Base-by-base conservation (phyloP, 2,329 filamentous ascomycete species). In the Fusarium denticulatum region DNA sequence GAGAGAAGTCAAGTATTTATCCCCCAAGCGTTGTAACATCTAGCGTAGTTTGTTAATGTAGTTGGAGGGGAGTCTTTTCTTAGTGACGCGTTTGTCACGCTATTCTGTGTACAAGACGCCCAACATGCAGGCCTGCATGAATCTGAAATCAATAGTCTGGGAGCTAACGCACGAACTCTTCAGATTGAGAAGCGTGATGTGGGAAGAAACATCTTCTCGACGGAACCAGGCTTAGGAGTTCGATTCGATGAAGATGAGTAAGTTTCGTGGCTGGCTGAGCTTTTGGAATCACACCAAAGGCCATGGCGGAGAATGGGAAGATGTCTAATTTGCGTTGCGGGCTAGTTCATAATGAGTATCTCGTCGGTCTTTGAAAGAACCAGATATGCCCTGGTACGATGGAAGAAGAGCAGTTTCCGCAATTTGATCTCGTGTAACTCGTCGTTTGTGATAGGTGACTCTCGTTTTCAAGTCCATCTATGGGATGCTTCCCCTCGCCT, bases 131-230 rank as follows among this genome's bases (percentile, higher is more conserved):
- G n/a, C 20, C 15, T 58, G 36, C 47, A 65, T 65, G 30, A 58
- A 49, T 5, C 42, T 37, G 24, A 58, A 65, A 66, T 65, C 49
- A 3, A 65, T 66, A 66, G 60, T 58, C 20, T 65, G 22, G 0
- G 0, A 65, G 24, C 47, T 65, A 65, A 65, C 6, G 26, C 28
- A 13, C 3, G 5, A 7, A 58, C 3, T 16, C 11, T 28, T 36
- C 9, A 13, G 4, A 30, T 8, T 14, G 3, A 9, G 2, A 10
- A 7, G 6, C 57, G 45, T 60, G 57, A 60, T 32, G 45, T 60
- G 57, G 57, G 45, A 53, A 16, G 6, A 2, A 13, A 6, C 7
- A 15, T 15, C 7, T 22, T 11, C 2, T 24, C 2, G 8, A n/a
- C 20, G 20, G 3, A 7, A 0, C 15, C n/a, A 22, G 11, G 42